These are phyloP conservation scores for Apiotrichum montevideense DNA, from an alignment of 1,284 basidiomycete species.

Conservation along the genomic window DNA sequence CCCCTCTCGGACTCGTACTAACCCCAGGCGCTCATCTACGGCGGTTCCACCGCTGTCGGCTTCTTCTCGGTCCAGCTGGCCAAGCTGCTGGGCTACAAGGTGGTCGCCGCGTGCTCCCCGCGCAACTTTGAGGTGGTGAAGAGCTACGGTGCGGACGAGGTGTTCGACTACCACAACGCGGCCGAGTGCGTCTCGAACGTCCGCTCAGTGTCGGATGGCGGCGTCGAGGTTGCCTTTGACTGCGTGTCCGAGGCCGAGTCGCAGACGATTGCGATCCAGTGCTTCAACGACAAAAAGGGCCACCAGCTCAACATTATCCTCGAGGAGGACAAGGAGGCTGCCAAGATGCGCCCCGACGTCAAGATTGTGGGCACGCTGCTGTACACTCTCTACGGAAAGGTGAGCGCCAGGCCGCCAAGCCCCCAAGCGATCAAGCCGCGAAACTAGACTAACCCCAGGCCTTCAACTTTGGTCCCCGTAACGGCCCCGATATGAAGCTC, in stretches of 20 bases:
- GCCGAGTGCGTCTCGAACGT: constrained; percentile 22
- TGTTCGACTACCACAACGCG: constrained; percentile 27
- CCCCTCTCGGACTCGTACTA: not conserved
- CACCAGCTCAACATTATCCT: constrained; percentile 32
- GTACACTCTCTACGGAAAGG: constrained; percentile 31
- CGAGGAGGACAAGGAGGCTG: constrained; percentile 14
- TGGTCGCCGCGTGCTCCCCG: constrained; percentile 47
- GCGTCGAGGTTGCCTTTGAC: constrained; percentile 31
- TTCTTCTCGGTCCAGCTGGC: constrained; percentile 50
- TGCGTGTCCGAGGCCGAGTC: constrained; percentile 31
- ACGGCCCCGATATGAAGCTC: constrained; percentile 9
- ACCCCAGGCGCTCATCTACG: constrained; percentile 47
- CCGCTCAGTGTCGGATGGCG: constrained; percentile 31
- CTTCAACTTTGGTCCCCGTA: constrained; percentile 29
- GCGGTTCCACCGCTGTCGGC: constrained; percentile 49
- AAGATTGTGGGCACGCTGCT: constrained; percentile 29
- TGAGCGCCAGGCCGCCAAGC: not conserved
- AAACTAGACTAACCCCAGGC: constrained; percentile 9
- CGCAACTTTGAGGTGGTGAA: constrained; percentile 48
- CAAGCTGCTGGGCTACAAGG: constrained; percentile 48
- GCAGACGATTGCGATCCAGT: constrained; percentile 24
- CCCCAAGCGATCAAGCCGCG: too few species aligned
- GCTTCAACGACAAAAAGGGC: constrained; percentile 24
- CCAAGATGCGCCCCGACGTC: constrained; percentile 23
- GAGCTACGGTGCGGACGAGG: constrained; percentile 49